phyloP scores from a whole-genome alignment of 768 basidiomycete species.

The Boletus tomentosulus region DNA sequence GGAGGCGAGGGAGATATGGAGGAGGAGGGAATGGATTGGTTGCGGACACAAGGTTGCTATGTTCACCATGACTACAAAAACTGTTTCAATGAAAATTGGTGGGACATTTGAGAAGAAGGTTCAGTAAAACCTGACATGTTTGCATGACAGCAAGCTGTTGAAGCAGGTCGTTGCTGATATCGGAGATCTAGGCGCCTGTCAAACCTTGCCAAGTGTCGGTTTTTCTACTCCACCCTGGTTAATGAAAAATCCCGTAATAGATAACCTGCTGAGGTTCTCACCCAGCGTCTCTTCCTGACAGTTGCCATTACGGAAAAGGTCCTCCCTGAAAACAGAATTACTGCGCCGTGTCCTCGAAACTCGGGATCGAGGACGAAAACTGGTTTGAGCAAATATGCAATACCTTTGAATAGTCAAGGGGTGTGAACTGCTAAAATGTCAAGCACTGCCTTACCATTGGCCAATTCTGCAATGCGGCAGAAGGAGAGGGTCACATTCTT shows the following conservation, averaged over 20 bases:
- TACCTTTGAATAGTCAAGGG: background rate
- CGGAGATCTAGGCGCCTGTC: background rate
- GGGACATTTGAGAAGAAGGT: constrained; percentile 6
- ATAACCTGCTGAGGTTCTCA: no score
- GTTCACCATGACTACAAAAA: constrained; percentile 23
- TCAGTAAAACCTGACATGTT: background rate
- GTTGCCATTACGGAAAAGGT: background rate
- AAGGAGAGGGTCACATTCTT: no score
- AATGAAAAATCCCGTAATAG: background rate
- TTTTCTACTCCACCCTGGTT: constrained; percentile 1
- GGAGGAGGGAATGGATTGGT: constrained; percentile 4
- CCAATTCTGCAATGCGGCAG: background rate
- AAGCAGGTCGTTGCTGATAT: background rate
- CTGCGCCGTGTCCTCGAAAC: background rate
- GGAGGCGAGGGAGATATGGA: constrained; percentile 7
- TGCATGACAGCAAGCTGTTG: background rate
- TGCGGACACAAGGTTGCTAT: constrained; percentile 7
- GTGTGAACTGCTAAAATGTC: background rate
- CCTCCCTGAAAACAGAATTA: no score
- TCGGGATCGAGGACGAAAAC: background rate
- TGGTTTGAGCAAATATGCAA: background rate
- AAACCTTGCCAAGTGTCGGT: background rate
- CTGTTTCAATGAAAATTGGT: background rate
- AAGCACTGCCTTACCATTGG: background rate
- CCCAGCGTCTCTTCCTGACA: no score